These are phyloP conservation scores for Nemania abortiva DNA, from an alignment of 2,329 filamentous ascomycete genomes.

Conservation along the genomic window DNA sequence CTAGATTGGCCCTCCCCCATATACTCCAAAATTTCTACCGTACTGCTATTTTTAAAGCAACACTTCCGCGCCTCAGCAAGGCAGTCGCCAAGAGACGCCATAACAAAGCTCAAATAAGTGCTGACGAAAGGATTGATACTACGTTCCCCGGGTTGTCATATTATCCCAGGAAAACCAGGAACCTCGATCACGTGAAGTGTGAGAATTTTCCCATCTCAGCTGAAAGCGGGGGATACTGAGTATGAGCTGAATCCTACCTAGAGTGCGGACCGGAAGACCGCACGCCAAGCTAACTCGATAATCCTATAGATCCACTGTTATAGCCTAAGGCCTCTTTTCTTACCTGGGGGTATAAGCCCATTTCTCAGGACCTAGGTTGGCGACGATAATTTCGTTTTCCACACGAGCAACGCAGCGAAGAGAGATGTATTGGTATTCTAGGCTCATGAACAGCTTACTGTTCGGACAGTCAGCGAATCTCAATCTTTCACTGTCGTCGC, in stretches of 20 bases:
- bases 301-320: not conserved
- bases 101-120: not conserved
- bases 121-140: not conserved
- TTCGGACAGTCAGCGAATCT: constrained; percentile 10
- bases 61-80: constrained; percentile 6
- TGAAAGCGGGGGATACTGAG: not conserved
- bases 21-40: constrained; percentile 2
- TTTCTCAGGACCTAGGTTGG: not conserved
- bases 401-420: not conserved
- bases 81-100: not conserved
- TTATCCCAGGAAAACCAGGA: not conserved
- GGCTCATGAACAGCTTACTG: constrained; percentile 5
- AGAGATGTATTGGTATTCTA: not conserved
- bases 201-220: not conserved
- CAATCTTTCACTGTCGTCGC: not conserved
- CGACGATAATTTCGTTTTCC: not conserved
- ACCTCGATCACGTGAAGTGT: not conserved
- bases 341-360: not conserved
- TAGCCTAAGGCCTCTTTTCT: not conserved
- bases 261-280: not conserved
- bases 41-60: constrained; percentile 7
- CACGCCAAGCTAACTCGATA: not conserved
- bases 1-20: not conserved
- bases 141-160: not conserved
- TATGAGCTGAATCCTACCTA: not conserved